Evolutionary conservation across 495 filamentous ascomycete species (phyloP).

Genomic region (Aspergillus steynii): DNA sequence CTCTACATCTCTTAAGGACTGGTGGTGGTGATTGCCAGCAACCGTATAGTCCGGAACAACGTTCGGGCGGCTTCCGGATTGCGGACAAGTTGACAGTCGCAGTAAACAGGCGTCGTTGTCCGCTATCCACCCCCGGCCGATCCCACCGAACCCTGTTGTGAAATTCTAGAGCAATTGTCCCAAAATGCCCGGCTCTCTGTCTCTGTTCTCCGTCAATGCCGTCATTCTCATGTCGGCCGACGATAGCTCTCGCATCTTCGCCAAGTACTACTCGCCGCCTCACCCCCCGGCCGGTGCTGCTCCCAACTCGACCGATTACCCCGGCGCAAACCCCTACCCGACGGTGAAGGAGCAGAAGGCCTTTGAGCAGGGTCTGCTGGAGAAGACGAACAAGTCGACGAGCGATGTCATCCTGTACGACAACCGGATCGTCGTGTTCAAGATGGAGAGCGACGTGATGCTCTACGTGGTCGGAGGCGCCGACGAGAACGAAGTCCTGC

Average conservation of each 20-base stretch:
- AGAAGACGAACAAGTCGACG: conserved; percentile 94
- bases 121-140: conserved; percentile 1
- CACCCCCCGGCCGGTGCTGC: conserved; percentile 64
- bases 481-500: conserved; percentile 94
- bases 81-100: conserved; percentile 39
- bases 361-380: conserved; percentile 93
- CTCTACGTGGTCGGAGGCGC: conserved; percentile 89
- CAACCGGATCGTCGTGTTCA: conserved; percentile 92
- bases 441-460: conserved; percentile 96
- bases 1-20: too few species aligned
- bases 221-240: conserved; percentile 87
- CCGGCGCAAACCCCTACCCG: conserved; percentile 77
- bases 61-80: conserved; percentile 36
- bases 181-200: conserved; percentile 57
- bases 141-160: conserved; percentile 1
- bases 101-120: conserved; percentile 22
- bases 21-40: too few species aligned
- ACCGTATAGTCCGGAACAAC: conserved; percentile 37
- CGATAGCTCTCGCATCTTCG: conserved; percentile 85
- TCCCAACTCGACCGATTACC: conserved; percentile 54
- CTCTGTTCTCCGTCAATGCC: conserved; percentile 89
- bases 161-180: conserved; percentile 9
- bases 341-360: conserved; percentile 88
- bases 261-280: conserved; percentile 92
- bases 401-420: conserved; percentile 97